These are phyloP conservation scores for Calonectria pteridis DNA, from an alignment of 2,329 filamentous ascomycete genomes.

Conservation along the genomic window DNA sequence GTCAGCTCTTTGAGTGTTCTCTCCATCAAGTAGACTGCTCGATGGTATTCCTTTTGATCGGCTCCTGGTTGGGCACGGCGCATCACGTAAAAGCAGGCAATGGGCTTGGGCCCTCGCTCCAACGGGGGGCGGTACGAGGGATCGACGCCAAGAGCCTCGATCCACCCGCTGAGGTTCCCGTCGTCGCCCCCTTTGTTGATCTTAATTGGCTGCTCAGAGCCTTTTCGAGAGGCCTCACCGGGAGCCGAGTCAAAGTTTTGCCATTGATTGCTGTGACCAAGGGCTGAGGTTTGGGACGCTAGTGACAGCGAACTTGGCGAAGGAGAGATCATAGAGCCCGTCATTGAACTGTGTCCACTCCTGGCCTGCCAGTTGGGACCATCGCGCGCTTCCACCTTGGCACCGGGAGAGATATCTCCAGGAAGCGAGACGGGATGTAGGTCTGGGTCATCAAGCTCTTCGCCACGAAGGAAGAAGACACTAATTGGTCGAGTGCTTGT, in stretches of 20 bases:
- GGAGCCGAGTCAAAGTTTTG: conserved; percentile 67
- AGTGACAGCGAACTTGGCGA: conserved; percentile 75
- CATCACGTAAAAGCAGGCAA: conserved; percentile 90
- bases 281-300: conserved; percentile 65
- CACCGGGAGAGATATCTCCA: conserved; percentile 74
- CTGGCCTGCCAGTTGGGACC: conserved; percentile 63
- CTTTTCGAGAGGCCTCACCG: conserved; percentile 60
- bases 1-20: conserved; percentile 82
- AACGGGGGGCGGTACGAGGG: conserved; percentile 82
- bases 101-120: conserved; percentile 76
- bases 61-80: conserved; percentile 63
- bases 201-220: conserved; percentile 66
- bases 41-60: conserved; percentile 75
- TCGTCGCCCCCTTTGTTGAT: conserved; percentile 68
- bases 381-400: conserved; percentile 63
- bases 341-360: conserved; percentile 69
- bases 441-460: conserved; percentile 84
- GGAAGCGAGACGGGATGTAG: conserved; percentile 80
- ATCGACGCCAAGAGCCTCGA: conserved; percentile 94
- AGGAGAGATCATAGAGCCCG: conserved; percentile 73
- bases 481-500: conserved; percentile 84
- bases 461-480: conserved; percentile 81
- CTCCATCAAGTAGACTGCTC: conserved; percentile 86
- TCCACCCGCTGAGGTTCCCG: conserved; percentile 82
- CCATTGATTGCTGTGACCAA: conserved; percentile 63